Percentiles rank a stretch among this genome's conserved stretches.
These are phyloP conservation scores for Filobasidium wieringae DNA, from an alignment of 768 basidiomycete species.

Conservation along the genomic window DNA sequence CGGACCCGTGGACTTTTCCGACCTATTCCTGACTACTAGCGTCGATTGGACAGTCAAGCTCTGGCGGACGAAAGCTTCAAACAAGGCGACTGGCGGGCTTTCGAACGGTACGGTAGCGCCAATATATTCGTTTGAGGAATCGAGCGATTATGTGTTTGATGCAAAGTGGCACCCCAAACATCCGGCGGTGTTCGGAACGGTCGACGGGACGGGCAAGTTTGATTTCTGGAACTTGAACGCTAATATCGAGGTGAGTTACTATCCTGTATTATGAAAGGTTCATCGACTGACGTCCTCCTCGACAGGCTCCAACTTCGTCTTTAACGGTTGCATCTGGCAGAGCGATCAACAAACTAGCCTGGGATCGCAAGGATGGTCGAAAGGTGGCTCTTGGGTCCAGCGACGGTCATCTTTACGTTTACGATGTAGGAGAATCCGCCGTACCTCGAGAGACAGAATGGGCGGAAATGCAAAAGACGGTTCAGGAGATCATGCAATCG, in stretches of 20 bases:
- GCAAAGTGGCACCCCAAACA: slow-evolving; percentile 96
- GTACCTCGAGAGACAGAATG: slow-evolving; percentile 83
- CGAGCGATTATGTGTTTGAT: slow-evolving; percentile 97
- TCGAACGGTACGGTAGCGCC: slow-evolving; percentile 46
- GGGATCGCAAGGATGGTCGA: slow-evolving; percentile 87
- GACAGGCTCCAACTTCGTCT: slow-evolving; percentile 80
- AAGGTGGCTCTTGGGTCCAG: slow-evolving; percentile 81
- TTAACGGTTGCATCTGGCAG: slow-evolving; percentile 64
- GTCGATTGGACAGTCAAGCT: slow-evolving; percentile 98
- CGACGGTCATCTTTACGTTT: slow-evolving; percentile 84
- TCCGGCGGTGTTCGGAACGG: slow-evolving; percentile 84
- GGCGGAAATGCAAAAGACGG: slow-evolving; percentile 78
- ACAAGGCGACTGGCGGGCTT: slow-evolving; percentile 10
- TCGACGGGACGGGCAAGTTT: slow-evolving; percentile 89
- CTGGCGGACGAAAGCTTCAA: slow-evolving; percentile 59
- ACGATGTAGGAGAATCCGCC: slow-evolving; percentile 85
- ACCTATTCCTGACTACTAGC: slow-evolving; percentile 81
- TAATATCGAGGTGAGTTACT: slow-evolving; percentile 75
- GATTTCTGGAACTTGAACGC: slow-evolving; percentile 94
- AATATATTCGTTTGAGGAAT: slow-evolving; percentile 89
- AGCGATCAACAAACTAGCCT: slow-evolving; percentile 88
- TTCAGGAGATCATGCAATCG: slow-evolving; percentile 50
- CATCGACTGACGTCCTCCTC: neutral
- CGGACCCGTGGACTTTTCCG: slow-evolving; percentile 88
- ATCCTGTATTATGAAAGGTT: slow-evolving; percentile 15